Evolutionary conservation across 164 flowering plant species (phyloP).

Genomic region (Annona squamosa): DNA sequence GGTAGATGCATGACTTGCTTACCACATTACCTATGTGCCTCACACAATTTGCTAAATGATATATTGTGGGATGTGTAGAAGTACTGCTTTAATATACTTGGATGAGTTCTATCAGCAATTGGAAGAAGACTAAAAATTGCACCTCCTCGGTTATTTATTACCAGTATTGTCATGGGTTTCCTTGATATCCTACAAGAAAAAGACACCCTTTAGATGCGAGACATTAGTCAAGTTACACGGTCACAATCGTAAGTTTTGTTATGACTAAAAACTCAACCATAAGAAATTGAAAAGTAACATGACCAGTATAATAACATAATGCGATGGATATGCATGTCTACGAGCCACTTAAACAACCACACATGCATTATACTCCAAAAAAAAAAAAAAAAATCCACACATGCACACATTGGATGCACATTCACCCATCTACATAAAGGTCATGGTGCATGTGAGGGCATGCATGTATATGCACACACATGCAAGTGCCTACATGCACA

Average conservation of each 20-base stretch:
- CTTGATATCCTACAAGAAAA: slow-evolving; percentile 43
- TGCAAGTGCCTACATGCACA: not conserved
- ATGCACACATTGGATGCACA: too few relatives aligned
- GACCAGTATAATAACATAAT: not conserved
- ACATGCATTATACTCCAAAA: too few relatives aligned
- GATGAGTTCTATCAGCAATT: slow-evolving; percentile 49
- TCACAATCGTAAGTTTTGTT: too few relatives aligned
- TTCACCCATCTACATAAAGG: not conserved
- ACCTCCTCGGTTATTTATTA: slow-evolving; percentile 89
- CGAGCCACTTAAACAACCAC: not conserved
- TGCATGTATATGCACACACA: not conserved
- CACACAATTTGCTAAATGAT: slow-evolving; percentile 56
- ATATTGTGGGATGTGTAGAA: slow-evolving; percentile 81
- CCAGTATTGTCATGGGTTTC: slow-evolving; percentile 77
- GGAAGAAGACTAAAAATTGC: slow-evolving; percentile 98
- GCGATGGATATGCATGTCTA: not conserved
- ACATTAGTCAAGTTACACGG: not conserved
- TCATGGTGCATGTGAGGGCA: not conserved
- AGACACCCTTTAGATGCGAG: not conserved
- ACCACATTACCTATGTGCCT: slow-evolving; percentile 78
- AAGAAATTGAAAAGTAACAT: not conserved
- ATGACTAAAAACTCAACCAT: not conserved
- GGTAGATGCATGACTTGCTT: not conserved
- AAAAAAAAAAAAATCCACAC: too few relatives aligned
- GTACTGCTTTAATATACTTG: slow-evolving; percentile 46